These are phyloP conservation scores for Fusarium virguliforme DNA, from an alignment of 2,329 filamentous ascomycete species.

Conservation along the genomic window DNA sequence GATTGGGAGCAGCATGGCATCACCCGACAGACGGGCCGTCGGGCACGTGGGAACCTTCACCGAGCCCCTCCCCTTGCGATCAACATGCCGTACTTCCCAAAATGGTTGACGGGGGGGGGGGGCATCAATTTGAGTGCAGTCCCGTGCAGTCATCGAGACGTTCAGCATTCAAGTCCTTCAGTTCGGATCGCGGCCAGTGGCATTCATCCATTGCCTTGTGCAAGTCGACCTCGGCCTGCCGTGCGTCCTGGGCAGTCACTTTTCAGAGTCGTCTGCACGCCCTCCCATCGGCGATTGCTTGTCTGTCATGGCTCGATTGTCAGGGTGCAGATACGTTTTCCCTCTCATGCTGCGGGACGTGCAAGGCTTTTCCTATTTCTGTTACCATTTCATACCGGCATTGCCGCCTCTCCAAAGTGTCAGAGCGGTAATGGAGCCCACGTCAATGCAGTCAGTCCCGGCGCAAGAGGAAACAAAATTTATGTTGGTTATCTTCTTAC, in stretches of 20 bases:
- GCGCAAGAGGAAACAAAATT: slow-evolving; percentile 15
- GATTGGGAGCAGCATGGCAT: slow-evolving; percentile 37
- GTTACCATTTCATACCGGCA: slow-evolving; percentile 12
- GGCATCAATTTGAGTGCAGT: slow-evolving; percentile 24
- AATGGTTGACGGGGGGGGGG: slow-evolving; percentile 21
- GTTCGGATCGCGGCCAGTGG: slow-evolving; percentile 6
- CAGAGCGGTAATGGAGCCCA: slow-evolving; percentile 22
- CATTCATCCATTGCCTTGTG: slow-evolving; percentile 6
- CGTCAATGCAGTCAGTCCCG: slow-evolving; percentile 33
- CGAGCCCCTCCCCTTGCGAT: slow-evolving; percentile 42
- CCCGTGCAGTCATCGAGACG: slow-evolving; percentile 16
- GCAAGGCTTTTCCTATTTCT: slow-evolving; percentile 14
- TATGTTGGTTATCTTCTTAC: neutral
- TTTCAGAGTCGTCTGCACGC: neutral
- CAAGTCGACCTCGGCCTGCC: slow-evolving; percentile 22
- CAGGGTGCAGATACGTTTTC: slow-evolving; percentile 7
- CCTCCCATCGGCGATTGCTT: slow-evolving; percentile 13
- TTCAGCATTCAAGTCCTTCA: slow-evolving; percentile 24
- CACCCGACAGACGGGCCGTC: slow-evolving; percentile 44
- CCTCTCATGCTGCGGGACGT: neutral
- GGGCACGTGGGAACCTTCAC: slow-evolving; percentile 46
- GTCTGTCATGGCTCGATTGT: slow-evolving; percentile 6
- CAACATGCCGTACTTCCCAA: slow-evolving; percentile 35
- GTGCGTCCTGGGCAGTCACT: slow-evolving; percentile 5
- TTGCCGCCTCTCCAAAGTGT: slow-evolving; percentile 28